Evolutionary conservation across 2,329 filamentous ascomycete species (phyloP).

Genomic region (Chaetomium sp.): DNA sequence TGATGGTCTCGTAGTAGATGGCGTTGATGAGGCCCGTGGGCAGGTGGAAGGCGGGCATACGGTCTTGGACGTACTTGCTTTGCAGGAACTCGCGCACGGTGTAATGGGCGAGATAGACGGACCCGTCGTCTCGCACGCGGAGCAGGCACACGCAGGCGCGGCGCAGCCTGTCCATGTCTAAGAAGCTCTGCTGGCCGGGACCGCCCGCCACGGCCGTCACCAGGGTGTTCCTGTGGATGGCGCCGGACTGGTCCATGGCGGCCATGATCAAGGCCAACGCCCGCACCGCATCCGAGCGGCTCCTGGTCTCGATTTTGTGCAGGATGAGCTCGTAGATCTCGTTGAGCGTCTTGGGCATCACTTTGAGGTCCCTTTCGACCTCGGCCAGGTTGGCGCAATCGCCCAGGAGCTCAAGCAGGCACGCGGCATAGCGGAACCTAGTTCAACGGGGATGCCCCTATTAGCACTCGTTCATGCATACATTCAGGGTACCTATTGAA

Average conservation of each 20-base stretch:
- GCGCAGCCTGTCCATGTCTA: neutral
- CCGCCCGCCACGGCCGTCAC: neutral
- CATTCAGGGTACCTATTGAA: too few relatives aligned
- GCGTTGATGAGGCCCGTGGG: neutral
- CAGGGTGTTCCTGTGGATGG: neutral
- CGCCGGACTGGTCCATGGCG: neutral
- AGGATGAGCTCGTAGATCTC: conserved; percentile 6
- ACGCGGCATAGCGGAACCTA: neutral
- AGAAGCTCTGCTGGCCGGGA: neutral
- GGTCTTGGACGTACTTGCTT: neutral
- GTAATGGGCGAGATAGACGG: conserved; percentile 15
- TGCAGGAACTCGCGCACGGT: conserved; percentile 17
- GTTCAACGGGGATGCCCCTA: neutral
- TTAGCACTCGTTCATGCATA: neutral
- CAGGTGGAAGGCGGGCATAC: neutral
- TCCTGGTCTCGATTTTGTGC: conserved; percentile 6
- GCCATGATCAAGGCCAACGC: conserved; percentile 6
- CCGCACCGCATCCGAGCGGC: neutral
- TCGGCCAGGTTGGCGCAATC: neutral
- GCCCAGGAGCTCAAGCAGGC: neutral
- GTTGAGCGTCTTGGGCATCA: neutral
- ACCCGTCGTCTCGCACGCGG: neutral
- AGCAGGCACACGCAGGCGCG: conserved; percentile 3
- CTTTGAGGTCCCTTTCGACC: neutral
- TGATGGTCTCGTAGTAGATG: neutral